Evolutionary conservation across 129 eudicot species (phyloP).

Genomic region (Oenanthe sinensis): DNA sequence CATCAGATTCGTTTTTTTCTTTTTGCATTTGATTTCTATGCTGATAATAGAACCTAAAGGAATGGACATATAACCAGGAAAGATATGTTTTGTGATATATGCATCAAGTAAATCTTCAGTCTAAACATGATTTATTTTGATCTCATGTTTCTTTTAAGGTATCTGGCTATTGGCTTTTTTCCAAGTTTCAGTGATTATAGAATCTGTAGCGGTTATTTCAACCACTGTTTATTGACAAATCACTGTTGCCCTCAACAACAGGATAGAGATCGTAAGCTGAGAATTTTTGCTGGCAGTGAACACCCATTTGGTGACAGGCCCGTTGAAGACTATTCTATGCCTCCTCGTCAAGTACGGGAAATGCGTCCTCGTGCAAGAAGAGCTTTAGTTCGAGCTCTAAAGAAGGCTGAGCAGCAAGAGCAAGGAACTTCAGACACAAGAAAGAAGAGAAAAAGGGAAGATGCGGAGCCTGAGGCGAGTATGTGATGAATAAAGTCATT

Average conservation of each 20-base stretch:
- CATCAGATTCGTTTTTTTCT: not conserved
- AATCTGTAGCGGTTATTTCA: not conserved
- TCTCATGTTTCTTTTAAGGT: not conserved
- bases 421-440: constrained; percentile 34
- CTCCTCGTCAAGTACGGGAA: constrained; percentile 86
- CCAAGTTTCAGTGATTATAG: not conserved
- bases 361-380: constrained; percentile 86
- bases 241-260: constrained; percentile 13
- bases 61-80: not conserved
- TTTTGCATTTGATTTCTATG: not conserved
- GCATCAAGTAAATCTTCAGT: not conserved
- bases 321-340: constrained; percentile 65
- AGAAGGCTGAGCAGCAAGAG: constrained; percentile 70
- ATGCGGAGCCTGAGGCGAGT: constrained; percentile 24
- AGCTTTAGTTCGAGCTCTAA: constrained; percentile 76
- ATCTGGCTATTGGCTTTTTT: not conserved
- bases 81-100: not conserved
- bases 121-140: not conserved
- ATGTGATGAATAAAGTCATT: constrained; percentile 19
- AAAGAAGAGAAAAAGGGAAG: constrained; percentile 47
- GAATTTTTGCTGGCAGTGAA: constrained; percentile 69
- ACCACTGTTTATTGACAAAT: not conserved
- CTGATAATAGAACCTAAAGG: not conserved
- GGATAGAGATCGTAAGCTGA: constrained; percentile 86
- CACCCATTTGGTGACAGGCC: constrained; percentile 85